phyloP scores from a whole-genome alignment of 2,329 filamentous ascomycete species.

The Paraphoma chrysanthemicola region DNA sequence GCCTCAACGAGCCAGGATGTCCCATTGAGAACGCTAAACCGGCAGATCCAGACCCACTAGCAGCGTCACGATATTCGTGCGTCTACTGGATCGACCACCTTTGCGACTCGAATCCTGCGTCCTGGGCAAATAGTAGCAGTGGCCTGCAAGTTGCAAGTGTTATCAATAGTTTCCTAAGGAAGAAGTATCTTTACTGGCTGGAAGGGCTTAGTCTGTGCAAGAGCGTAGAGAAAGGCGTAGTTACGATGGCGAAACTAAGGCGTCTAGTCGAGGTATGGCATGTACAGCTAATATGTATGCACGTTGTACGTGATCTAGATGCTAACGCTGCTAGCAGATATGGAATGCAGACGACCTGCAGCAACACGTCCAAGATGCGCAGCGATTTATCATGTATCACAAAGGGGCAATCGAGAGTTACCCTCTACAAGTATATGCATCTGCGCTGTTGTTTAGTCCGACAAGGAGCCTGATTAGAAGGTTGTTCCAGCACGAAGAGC shows the following conservation, averaged over 20 bases:
- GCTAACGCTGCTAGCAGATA: not conserved
- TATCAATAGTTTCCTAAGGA: not conserved
- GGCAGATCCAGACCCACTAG: not conserved
- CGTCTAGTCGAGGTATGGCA: constrained; percentile 3
- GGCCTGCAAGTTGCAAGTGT: not conserved
- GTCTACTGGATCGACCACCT: not conserved
- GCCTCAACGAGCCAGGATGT: not conserved
- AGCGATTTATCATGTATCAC: constrained; percentile 18
- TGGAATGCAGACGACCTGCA: not conserved
- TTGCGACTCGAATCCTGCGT: no score
- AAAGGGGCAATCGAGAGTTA: constrained; percentile 13
- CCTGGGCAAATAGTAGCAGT: no score
- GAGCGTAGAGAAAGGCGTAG: not conserved
- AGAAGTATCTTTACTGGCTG: not conserved
- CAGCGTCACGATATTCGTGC: not conserved
- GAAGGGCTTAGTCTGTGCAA: constrained; percentile 6
- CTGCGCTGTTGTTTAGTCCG: constrained; percentile 26
- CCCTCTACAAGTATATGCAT: constrained; percentile 30
- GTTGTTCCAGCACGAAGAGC: constrained; percentile 18
- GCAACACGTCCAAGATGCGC: constrained; percentile 14
- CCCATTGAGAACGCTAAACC: not conserved
- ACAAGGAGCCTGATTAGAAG: constrained; percentile 13
- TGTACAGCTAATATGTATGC: no score
- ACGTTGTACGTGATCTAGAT: not conserved
- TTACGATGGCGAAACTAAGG: constrained; percentile 1